Evolutionary conservation across 2,329 filamentous ascomycete species (phyloP), one percentile per base, ranked within the genome.

Genomic region (Biscogniauxia marginata): DNA sequence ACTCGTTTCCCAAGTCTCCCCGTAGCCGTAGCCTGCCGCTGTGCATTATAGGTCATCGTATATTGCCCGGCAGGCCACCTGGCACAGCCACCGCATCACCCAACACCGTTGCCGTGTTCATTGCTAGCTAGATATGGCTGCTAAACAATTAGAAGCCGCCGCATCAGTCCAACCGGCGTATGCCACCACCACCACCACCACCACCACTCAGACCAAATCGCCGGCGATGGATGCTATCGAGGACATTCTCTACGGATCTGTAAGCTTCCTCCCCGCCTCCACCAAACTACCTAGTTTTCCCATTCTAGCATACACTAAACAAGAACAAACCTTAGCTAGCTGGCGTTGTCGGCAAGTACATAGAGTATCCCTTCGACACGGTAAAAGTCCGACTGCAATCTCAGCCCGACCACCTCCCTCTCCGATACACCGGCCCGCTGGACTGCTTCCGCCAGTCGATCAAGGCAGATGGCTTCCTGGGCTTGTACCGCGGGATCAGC

Each of bases 341-440:
- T 54, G 95, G 95, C 58, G 85, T 96, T 57, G 87, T 91, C 34
- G 93, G 93, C 60, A 99, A 98, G 78, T 91, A 93, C 73, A 93
- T 99, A 70, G 95, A 99, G 73, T 99, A 97, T 72, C 95, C 95
- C 21, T 99, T 99, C 75, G 95, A 99, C 75, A 99, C 95, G 0
- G 88, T 99, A 73, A 99, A 99, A 77, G 95, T 99, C 58, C 90
- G 95, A 44, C 84, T 99, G 9, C 95, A 99, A 73, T 95, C 93
- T n/a, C 93, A 98, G 73, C 90, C 92, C 30, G 89, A 93, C 72
- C 85, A 88, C 66, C 80, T 91, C 2, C 92, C 91, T 16, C 83
- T 93, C 19, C 87, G 84, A 58, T 98, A 97, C 74, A 85, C 78
- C 5, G 95, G 95, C 0, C 93, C 95, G 0, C 68, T 97, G 61